A percentile compares a stretch with the other conserved stretches of the same genome.
phyloP scores from a whole-genome alignment of 768 basidiomycete genomes.

The Podaxis sp. region DNA sequence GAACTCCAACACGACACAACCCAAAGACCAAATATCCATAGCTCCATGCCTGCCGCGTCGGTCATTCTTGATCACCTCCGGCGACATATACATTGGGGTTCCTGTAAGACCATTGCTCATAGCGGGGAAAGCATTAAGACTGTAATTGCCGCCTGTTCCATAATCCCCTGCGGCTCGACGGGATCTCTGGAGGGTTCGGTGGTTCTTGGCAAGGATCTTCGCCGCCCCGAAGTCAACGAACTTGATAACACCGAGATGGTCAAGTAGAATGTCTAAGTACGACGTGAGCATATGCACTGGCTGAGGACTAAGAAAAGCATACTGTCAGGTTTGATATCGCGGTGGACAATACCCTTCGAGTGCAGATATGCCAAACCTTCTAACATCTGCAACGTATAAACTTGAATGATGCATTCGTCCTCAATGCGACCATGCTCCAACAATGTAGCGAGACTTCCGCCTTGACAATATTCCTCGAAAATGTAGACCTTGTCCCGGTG shows the following conservation, averaged over 20 bases:
- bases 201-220: constrained; percentile 91
- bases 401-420: constrained; percentile 92
- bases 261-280: constrained; percentile 83
- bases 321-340: constrained; percentile 99
- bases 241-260: constrained; percentile 90
- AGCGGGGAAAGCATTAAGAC: constrained; percentile 29
- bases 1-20: constrained; percentile 96
- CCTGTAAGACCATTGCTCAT: constrained; percentile 90
- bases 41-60: constrained; percentile 85
- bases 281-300: background rate
- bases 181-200: constrained; percentile 75
- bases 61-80: constrained; percentile 96
- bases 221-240: constrained; percentile 98
- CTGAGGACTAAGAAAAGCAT: constrained; percentile 32
- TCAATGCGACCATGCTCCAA: constrained; percentile 94
- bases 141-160: constrained; percentile 15
- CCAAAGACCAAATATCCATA: constrained; percentile 98
- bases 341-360: constrained; percentile 87
- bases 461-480: constrained; percentile 98
- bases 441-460: constrained; percentile 86
- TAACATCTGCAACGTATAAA: constrained; percentile 97
- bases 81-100: constrained; percentile 99
- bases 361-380: constrained; percentile 94
- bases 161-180: constrained; percentile 53
- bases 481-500: constrained; percentile 99